Conservation (phyloP, 805 yeast genomes). For the Dipodascopsis tothii region DNA sequence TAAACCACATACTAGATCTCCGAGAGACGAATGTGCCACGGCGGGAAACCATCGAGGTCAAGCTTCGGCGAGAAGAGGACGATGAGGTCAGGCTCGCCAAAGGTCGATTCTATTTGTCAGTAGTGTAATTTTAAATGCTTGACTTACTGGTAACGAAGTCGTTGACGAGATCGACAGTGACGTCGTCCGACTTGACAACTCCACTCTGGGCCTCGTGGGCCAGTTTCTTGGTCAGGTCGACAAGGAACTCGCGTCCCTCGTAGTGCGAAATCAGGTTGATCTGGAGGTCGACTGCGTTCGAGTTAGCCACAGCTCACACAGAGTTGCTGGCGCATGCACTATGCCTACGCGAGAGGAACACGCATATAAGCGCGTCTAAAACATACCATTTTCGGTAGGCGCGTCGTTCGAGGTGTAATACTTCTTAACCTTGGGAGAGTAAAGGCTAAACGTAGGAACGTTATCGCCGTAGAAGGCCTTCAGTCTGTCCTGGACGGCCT, state of each 20-base stretch:
- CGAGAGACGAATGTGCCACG: slow-evolving; percentile 90
- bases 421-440: slow-evolving; percentile 9
- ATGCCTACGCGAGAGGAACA: too few species aligned
- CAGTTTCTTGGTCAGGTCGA: slow-evolving; percentile 79
- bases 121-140: background rate
- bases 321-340: too few species aligned
- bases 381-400: background rate
- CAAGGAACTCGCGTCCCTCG: slow-evolving; percentile 87
- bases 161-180: slow-evolving; percentile 69
- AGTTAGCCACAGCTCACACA: too few species aligned
- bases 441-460: slow-evolving; percentile 8
- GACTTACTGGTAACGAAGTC: slow-evolving; percentile 36
- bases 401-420: background rate
- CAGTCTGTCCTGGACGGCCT: slow-evolving; percentile 12
- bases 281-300: slow-evolving; percentile 46
- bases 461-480: slow-evolving; percentile 13
- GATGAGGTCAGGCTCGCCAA: slow-evolving; percentile 87
- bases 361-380: too few species aligned
- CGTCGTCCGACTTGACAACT: slow-evolving; percentile 56
- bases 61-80: slow-evolving; percentile 77
- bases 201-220: slow-evolving; percentile 60
- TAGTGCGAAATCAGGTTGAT: slow-evolving; percentile 60
- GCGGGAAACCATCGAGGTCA: slow-evolving; percentile 91
- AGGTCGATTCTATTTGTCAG: slow-evolving; percentile 52
- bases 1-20: slow-evolving; percentile 48